Conservation (phyloP, 192 early-diverging fungal genomes). For the Tieghemiomyces parasiticus region DNA sequence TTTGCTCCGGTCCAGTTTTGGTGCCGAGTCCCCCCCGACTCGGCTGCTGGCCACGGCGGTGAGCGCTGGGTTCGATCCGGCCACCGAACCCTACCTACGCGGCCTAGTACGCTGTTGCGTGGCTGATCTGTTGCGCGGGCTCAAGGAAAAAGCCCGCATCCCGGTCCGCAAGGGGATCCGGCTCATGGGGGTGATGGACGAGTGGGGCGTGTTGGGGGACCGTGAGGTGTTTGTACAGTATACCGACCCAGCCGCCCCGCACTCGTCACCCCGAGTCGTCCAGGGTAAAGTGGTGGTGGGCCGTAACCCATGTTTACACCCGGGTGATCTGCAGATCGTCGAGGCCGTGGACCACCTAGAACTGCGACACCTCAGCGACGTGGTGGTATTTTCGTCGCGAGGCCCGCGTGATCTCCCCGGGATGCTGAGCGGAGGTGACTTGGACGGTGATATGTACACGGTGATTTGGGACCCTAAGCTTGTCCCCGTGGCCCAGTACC, state of each 20-base stretch:
- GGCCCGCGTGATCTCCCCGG: constrained; percentile 55
- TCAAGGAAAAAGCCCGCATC: constrained; percentile 36
- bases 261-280: constrained; percentile 16
- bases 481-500: constrained; percentile 16
- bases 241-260: constrained; percentile 13
- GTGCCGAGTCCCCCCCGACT: constrained; percentile 27
- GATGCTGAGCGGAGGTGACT: constrained; percentile 66
- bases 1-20: constrained; percentile 23
- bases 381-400: constrained; percentile 54
- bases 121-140: constrained; percentile 25
- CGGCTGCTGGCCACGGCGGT: constrained; percentile 26
- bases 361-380: constrained; percentile 37
- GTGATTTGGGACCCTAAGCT: constrained; percentile 39
- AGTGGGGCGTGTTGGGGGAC: constrained; percentile 22
- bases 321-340: constrained; percentile 44
- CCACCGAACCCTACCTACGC: constrained; percentile 25
- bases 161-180: constrained; percentile 33
- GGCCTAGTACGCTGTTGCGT: constrained; percentile 29
- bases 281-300: constrained; percentile 25
- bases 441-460: constrained; percentile 55
- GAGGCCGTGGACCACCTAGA: constrained; percentile 33
- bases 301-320: constrained; percentile 49
- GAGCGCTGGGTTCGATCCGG: constrained; percentile 26
- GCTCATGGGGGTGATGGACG: constrained; percentile 40
- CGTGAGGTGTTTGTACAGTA: constrained; percentile 36